A percentile compares a stretch with the other conserved stretches of the same genome.
These are phyloP conservation scores for Aspergillus piperis DNA, from an alignment of 2,329 filamentous ascomycete species.

Conservation along the genomic window DNA sequence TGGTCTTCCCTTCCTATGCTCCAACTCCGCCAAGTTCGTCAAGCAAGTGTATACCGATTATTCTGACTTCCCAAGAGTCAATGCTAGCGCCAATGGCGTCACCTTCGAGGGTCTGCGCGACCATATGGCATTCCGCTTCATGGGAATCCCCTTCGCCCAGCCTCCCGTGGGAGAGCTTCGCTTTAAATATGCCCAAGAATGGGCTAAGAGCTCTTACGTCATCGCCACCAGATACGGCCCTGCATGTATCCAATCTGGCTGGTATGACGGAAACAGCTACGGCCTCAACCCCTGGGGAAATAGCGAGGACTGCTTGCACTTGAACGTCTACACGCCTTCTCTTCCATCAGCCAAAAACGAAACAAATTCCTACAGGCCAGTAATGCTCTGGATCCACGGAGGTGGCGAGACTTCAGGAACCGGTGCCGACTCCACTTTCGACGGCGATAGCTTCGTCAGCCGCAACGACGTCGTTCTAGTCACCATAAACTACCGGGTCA, in stretches of 20 bases:
- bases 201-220: neutral
- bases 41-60: neutral
- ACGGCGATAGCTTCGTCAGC: neutral
- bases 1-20: neutral
- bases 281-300: constrained; percentile 19
- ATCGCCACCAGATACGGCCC: constrained; percentile 1
- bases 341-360: neutral
- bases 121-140: neutral
- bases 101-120: neutral
- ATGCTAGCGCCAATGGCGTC: neutral
- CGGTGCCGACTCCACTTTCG: neutral
- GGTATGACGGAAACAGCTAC: constrained; percentile 1
- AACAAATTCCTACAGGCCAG: neutral
- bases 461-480: constrained; percentile 8
- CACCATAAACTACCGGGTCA: constrained; percentile 14
- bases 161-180: constrained; percentile 12
- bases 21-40: neutral
- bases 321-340: constrained; percentile 29
- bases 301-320: constrained; percentile 36
- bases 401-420: constrained; percentile 3
- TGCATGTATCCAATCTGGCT: neutral
- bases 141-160: constrained; percentile 9
- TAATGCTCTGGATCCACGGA: constrained; percentile 8
- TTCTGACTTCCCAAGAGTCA: neutral
- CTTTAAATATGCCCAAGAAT: constrained; percentile 7